A percentile compares a stretch with the other conserved stretches of the same genome.
Evolutionary conservation across 805 yeast genomes (phyloP).

Genomic region (Kluyveromyces siamensis): DNA sequence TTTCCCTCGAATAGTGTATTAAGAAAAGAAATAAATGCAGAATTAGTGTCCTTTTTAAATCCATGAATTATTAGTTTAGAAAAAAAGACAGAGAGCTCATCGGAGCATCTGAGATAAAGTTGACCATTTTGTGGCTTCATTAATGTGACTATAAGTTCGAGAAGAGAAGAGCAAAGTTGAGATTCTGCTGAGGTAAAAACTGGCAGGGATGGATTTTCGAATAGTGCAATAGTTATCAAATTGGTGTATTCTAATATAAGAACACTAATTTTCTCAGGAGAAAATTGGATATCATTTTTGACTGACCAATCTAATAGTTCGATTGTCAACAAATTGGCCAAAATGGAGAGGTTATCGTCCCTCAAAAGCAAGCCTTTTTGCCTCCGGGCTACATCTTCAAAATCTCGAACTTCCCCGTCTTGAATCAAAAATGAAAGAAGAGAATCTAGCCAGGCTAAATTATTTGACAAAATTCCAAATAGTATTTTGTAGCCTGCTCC

Average conservation of each 20-base stretch:
- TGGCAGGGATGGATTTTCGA: constrained; percentile 19
- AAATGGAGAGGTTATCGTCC: not conserved
- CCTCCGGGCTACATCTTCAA: not conserved
- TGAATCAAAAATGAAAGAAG: not conserved
- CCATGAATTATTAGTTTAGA: constrained; percentile 31
- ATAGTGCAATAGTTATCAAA: constrained; percentile 16
- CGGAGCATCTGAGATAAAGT: constrained; percentile 23
- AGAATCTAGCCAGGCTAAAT: constrained; percentile 15
- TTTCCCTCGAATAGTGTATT: not conserved
- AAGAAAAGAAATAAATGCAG: constrained; percentile 8
- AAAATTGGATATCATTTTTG: constrained; percentile 26
- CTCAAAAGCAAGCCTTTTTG: not conserved
- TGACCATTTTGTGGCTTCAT: constrained; percentile 26
- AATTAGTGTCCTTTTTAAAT: constrained; percentile 13
- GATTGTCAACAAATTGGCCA: constrained; percentile 13
- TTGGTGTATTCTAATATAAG: constrained; percentile 19
- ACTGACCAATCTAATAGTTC: constrained; percentile 31
- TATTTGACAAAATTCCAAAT: constrained; percentile 42
- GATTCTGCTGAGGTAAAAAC: constrained; percentile 28
- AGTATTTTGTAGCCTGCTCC: constrained; percentile 53
- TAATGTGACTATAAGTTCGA: constrained; percentile 25
- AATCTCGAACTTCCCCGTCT: not conserved
- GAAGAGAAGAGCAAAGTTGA: constrained; percentile 12
- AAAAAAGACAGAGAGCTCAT: constrained; percentile 27
- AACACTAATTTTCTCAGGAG: constrained; percentile 15